A percentile compares a stretch with the other conserved stretches of the same genome.
These are phyloP conservation scores for Hymenoscyphus salicellus DNA, from an alignment of 2,329 filamentous ascomycete genomes.

Conservation along the genomic window DNA sequence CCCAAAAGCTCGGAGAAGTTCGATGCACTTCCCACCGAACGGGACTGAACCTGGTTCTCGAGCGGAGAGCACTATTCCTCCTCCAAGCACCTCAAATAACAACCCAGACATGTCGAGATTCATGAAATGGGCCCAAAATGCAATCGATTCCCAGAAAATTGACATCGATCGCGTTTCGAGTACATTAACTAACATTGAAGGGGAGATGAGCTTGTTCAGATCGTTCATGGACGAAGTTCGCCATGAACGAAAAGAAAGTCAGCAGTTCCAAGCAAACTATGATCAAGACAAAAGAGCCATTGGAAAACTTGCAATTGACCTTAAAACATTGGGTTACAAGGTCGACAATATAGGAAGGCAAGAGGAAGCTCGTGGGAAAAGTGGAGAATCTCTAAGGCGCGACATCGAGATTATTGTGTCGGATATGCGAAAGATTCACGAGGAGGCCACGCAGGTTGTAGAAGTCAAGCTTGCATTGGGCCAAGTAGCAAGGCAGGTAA, in stretches of 20 bases:
- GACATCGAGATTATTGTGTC: conserved; percentile 25
- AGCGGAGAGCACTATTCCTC: neutral
- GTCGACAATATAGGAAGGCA: conserved; percentile 7
- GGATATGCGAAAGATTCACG: conserved; percentile 22
- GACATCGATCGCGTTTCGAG: conserved; percentile 34
- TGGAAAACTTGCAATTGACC: conserved; percentile 10
- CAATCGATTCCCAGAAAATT: conserved; percentile 29
- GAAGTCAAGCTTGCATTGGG: conserved; percentile 26
- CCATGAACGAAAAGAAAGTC: conserved; percentile 21
- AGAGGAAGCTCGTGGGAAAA: conserved; percentile 6
- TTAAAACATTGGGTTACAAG: conserved; percentile 13
- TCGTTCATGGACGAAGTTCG: conserved; percentile 34
- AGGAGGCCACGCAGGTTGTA: conserved; percentile 31
- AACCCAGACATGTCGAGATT: conserved; percentile 20
- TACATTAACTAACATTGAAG: conserved; percentile 29
- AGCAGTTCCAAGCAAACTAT: conserved; percentile 10
- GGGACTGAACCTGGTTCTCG: neutral
- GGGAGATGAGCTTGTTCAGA: conserved; percentile 32
- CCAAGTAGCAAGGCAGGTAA: neutral
- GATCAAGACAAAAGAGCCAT: conserved; percentile 16
- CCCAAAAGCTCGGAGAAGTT: neutral
- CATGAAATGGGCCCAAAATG: conserved; percentile 27
- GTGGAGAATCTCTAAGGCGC: conserved; percentile 15
- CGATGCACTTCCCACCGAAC: neutral
- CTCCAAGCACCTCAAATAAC: neutral